Evolutionary conservation across 2,329 filamentous ascomycete genomes (phyloP).

Genomic region (Cladophialophora psammophila): DNA sequence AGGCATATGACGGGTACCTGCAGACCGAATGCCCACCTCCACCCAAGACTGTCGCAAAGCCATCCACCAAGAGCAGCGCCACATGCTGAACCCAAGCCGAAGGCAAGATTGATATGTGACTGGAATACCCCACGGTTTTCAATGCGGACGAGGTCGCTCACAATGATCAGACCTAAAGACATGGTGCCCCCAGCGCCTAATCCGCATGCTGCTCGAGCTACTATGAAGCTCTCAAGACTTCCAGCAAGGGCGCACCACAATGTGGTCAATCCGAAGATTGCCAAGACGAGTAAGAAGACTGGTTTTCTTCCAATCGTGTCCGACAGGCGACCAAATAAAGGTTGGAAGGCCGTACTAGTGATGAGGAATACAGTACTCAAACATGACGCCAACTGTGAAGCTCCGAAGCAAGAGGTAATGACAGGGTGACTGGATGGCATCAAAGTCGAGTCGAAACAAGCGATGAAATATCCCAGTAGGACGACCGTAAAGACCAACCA

Average conservation of each 20-base stretch:
- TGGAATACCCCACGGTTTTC: slow-evolving; percentile 77
- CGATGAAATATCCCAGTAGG: slow-evolving; percentile 62
- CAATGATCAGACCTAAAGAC: slow-evolving; percentile 72
- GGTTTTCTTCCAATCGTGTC: slow-evolving; percentile 69
- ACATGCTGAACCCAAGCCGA: slow-evolving; percentile 69
- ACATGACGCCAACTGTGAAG: slow-evolving; percentile 81
- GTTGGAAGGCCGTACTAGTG: slow-evolving; percentile 79
- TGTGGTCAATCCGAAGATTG: slow-evolving; percentile 70
- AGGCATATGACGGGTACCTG: slow-evolving; percentile 72
- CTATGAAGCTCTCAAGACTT: slow-evolving; percentile 70
- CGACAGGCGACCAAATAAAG: slow-evolving; percentile 73
- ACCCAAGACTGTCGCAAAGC: slow-evolving; percentile 74
- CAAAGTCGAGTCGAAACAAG: slow-evolving; percentile 76
- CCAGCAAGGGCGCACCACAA: slow-evolving; percentile 67
- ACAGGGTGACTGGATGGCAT: slow-evolving; percentile 83
- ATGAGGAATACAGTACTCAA: slow-evolving; percentile 79
- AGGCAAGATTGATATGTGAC: slow-evolving; percentile 76
- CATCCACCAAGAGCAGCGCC: slow-evolving; percentile 75
- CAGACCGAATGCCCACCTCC: slow-evolving; percentile 76
- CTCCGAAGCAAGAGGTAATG: slow-evolving; percentile 79
- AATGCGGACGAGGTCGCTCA: slow-evolving; percentile 64
- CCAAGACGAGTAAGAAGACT: slow-evolving; percentile 70
- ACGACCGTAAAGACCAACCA: slow-evolving; percentile 69
- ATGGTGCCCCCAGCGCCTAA: slow-evolving; percentile 75
- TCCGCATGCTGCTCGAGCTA: slow-evolving; percentile 66